Evolutionary conservation across 257 asterid species (phyloP).

Genomic region (Scutellaria barbata): DNA sequence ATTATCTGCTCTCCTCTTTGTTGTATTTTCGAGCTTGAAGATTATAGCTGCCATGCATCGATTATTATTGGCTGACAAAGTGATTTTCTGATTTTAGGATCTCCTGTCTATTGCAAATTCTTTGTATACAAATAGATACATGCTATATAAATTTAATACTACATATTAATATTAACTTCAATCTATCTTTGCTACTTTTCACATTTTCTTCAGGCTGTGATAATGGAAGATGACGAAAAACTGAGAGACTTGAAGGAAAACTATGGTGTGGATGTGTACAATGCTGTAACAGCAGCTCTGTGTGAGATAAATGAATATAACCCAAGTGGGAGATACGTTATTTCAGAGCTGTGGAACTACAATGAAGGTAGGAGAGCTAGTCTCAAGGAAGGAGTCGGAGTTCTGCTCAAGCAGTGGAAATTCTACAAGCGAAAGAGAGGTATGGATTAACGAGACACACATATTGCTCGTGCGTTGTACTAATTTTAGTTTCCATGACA

Average conservation of each 20-base stretch:
- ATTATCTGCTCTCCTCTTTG: conserved; percentile 7
- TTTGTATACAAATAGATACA: too few species aligned
- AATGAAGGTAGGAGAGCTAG: conserved; percentile 59
- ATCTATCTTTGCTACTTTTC: not conserved
- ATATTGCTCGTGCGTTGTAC: not conserved
- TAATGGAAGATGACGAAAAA: conserved; percentile 63
- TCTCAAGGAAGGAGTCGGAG: conserved; percentile 62
- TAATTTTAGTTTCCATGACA: not conserved
- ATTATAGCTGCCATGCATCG: not conserved
- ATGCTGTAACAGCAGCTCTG: conserved; percentile 66
- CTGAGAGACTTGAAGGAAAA: conserved; percentile 56
- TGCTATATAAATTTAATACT: too few species aligned
- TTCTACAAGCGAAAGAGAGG: conserved; percentile 33
- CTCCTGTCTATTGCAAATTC: too few species aligned
- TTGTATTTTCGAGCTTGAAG: not conserved
- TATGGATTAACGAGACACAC: conserved; percentile 18
- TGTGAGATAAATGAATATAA: conserved; percentile 71
- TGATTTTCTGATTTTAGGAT: not conserved
- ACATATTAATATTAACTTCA: not conserved
- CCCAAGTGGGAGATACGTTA: conserved; percentile 67
- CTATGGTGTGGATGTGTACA: conserved; percentile 55
- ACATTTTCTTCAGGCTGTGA: conserved; percentile 49
- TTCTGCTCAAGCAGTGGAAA: conserved; percentile 60
- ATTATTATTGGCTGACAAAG: not conserved
- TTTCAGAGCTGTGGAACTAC: conserved; percentile 79